Base-by-base conservation (phyloP, 129 eudicot genomes). In the Tagetes patula region DNA sequence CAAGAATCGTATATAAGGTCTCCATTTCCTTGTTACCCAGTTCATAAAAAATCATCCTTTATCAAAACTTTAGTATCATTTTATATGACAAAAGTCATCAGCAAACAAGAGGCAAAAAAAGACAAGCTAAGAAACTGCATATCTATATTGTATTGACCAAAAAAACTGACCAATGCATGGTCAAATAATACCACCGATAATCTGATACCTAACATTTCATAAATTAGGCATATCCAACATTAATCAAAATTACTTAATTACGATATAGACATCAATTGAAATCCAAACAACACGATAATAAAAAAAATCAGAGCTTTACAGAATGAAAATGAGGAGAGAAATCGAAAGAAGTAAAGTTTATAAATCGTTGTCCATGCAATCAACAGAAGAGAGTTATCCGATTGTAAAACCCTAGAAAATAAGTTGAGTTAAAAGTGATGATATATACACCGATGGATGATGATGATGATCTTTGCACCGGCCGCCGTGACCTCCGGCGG, bases 401-500 rank as follows among this genome's bases (percentile, higher is more conserved):
- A 65, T 72, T 55, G 78, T 72, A 79, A 79, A 79, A 79, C 82
- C 82, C 82, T 79, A 79, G 43, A 72, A 79, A 72, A 77, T 27
- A 9, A 47, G 45, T 34, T 38, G 47, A 74, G 39, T 55, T 27
- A 8, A 49, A 46, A 52, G 14, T 11, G 27, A 74, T 40, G 12
- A 72, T 64, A 47, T 8, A 43, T 32, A 27, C 63, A 31, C 47
- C 47, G 81, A 61, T 50, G 13, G 66, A 62, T 42, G 49, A 34
- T 39, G 62, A 56, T 41, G 46, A 41, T 41, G 8, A 8, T 20
- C 27, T 20, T 20, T 20, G 27, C 27, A 20, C 27, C 27, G 27
- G 27, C 27, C 27, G 27, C 27, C 27, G 27, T 20, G 27, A 20
- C 27, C 27, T 20, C 27, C 27, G 27, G 27, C 27, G 27, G 27